Conservation (phyloP, 2,329 filamentous ascomycete species). For the Diaporthe sp. region DNA sequence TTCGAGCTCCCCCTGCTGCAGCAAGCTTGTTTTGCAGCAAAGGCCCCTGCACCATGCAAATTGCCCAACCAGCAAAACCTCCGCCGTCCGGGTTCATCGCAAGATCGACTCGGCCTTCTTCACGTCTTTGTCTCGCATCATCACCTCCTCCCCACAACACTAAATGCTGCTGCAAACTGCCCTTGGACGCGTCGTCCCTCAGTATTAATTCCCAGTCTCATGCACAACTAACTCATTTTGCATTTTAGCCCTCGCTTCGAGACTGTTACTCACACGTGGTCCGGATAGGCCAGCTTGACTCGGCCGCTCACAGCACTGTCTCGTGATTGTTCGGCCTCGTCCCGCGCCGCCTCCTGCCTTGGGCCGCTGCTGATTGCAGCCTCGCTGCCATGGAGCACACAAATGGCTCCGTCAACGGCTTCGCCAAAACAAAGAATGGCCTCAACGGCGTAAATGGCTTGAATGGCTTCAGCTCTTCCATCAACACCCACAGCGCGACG, state of each 20-base stretch:
- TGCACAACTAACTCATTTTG: neutral
- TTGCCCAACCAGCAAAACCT: slow-evolving; percentile 30
- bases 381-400: slow-evolving; percentile 53
- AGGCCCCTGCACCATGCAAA: slow-evolving; percentile 18
- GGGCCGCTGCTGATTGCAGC: slow-evolving; percentile 35
- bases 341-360: slow-evolving; percentile 19
- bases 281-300: slow-evolving; percentile 15
- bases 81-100: slow-evolving; percentile 29
- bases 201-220: neutral
- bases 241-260: neutral
- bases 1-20: slow-evolving; percentile 36
- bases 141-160: neutral
- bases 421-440: slow-evolving; percentile 46
- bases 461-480: slow-evolving; percentile 44
- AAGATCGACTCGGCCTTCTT: slow-evolving; percentile 24
- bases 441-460: slow-evolving; percentile 43
- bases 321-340: slow-evolving; percentile 19
- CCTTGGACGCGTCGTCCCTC: slow-evolving; percentile 12
- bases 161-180: neutral
- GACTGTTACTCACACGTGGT: neutral
- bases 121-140: slow-evolving; percentile 19
- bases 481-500: slow-evolving; percentile 55
- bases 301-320: slow-evolving; percentile 15
- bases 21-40: slow-evolving; percentile 38
- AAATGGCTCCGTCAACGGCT: slow-evolving; percentile 56